Percentiles rank a stretch among this genome's conserved stretches.
These are phyloP conservation scores for Colletotrichum caudatum DNA, from an alignment of 2,329 filamentous ascomycete genomes.

Conservation along the genomic window DNA sequence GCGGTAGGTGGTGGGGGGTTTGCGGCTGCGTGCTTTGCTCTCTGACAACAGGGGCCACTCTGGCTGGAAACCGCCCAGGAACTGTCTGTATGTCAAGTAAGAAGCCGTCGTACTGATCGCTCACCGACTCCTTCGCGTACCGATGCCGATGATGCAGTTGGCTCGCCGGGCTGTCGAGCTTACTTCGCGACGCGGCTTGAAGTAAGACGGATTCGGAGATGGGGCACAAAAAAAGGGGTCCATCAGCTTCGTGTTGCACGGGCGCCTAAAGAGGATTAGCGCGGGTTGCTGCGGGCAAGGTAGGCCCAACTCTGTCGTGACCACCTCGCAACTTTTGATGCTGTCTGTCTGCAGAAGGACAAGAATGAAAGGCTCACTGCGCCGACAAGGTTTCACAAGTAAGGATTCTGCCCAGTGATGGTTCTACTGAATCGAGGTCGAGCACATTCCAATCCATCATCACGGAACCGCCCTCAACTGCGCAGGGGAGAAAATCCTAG, in stretches of 20 bases:
- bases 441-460: too few relatives aligned
- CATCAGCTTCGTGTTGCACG: background rate
- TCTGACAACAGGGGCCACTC: too few relatives aligned
- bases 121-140: background rate
- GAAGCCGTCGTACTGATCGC: too few relatives aligned
- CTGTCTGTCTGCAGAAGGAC: background rate
- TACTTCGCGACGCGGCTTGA: background rate
- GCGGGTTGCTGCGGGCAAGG: background rate
- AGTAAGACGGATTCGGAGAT: background rate
- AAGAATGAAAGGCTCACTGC: background rate
- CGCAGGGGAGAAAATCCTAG: too few relatives aligned
- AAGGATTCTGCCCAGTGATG: fast-evolving
- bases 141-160: background rate
- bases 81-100: background rate
- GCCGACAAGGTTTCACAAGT: background rate
- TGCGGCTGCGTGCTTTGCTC: too few relatives aligned
- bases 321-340: background rate
- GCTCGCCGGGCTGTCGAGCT: background rate
- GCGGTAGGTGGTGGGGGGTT: too few relatives aligned
- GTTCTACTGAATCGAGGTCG: too few relatives aligned
- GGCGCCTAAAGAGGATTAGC: background rate
- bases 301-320: background rate
- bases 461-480: too few relatives aligned
- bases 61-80: background rate
- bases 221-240: conserved; percentile 1